phyloP scores from a whole-genome alignment of 2,329 filamentous ascomycete genomes.

The Hymenotorrendiella dingleyae region DNA sequence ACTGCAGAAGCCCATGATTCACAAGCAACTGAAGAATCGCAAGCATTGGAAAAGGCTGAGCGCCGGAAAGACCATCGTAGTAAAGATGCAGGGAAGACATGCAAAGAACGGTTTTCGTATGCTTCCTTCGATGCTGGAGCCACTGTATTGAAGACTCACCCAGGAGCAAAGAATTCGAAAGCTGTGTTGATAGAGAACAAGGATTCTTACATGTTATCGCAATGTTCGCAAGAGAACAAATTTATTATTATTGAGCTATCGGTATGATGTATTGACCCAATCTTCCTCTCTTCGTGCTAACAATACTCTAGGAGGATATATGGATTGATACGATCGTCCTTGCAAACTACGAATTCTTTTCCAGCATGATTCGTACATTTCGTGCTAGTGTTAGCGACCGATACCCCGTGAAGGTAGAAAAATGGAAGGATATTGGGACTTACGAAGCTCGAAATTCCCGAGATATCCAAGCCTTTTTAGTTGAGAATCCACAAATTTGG shows the following conservation, averaged over 20 bases:
- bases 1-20: slow-evolving; percentile 16
- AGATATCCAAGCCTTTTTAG: slow-evolving; percentile 87
- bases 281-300: slow-evolving; percentile 11
- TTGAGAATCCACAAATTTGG: slow-evolving; percentile 95
- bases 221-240: slow-evolving; percentile 81
- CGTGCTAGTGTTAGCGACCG: slow-evolving; percentile 88
- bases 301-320: slow-evolving; percentile 41
- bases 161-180: slow-evolving; percentile 79
- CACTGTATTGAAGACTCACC: slow-evolving; percentile 84
- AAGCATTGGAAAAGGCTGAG: slow-evolving; percentile 24
- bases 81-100: slow-evolving; percentile 94
- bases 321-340: slow-evolving; percentile 94
- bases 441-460: slow-evolving; percentile 90
- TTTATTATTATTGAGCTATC: slow-evolving; percentile 85
- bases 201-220: slow-evolving; percentile 95
- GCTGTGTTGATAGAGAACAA: slow-evolving; percentile 93
- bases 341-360: slow-evolving; percentile 98
- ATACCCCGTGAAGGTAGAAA: slow-evolving; percentile 86
- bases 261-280: slow-evolving; percentile 58
- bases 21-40: slow-evolving; percentile 18
- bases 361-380: slow-evolving; percentile 89
- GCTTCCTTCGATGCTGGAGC: slow-evolving; percentile 96
- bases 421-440: slow-evolving; percentile 82
- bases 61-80: slow-evolving; percentile 45
- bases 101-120: slow-evolving; percentile 96